phyloP scores from a whole-genome alignment of 192 early-diverging fungal species.

The Backusella westeae region DNA sequence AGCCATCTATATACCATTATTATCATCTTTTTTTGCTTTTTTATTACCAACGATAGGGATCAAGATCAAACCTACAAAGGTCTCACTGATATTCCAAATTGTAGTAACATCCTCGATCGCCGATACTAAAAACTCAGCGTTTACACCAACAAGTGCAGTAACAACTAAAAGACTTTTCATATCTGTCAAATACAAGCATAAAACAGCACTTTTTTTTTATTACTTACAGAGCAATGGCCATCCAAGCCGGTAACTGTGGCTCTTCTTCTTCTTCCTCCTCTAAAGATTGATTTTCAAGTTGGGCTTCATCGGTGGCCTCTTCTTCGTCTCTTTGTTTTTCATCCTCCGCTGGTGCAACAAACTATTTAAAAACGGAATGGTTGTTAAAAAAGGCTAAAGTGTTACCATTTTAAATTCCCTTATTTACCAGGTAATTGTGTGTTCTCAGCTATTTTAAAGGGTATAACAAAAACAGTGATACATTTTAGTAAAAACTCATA shows the following conservation, averaged over 20 bases:
- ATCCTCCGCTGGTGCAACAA: not conserved
- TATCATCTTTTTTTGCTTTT: not conserved
- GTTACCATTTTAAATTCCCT: not conserved
- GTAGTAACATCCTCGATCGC: slow-evolving; percentile 77
- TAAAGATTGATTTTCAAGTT: not conserved
- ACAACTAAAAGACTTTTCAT: slow-evolving; percentile 50
- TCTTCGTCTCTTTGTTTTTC: not conserved
- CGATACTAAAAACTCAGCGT: slow-evolving; percentile 82
- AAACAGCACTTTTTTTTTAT: slow-evolving; percentile 22
- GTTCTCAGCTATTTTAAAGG: slow-evolving; percentile 66
- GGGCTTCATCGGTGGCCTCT: not conserved
- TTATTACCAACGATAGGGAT: slow-evolving; percentile 75
- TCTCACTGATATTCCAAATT: slow-evolving; percentile 66
- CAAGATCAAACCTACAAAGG: slow-evolving; percentile 90
- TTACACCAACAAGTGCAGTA: slow-evolving; percentile 73
- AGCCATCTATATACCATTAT: slow-evolving; percentile 33
- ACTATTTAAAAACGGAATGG: not conserved
- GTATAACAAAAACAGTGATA: slow-evolving; percentile 34
- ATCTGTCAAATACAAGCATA: not conserved
- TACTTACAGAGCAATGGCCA: slow-evolving; percentile 30
- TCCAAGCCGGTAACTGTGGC: slow-evolving; percentile 51
- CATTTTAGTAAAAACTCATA: not conserved
- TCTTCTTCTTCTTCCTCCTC: slow-evolving; percentile 67
- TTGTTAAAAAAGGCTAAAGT: not conserved
- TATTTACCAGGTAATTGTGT: slow-evolving; percentile 60